Conservation (phyloP, 768 basidiomycete species). For the Amanita pseudoporphyria region DNA sequence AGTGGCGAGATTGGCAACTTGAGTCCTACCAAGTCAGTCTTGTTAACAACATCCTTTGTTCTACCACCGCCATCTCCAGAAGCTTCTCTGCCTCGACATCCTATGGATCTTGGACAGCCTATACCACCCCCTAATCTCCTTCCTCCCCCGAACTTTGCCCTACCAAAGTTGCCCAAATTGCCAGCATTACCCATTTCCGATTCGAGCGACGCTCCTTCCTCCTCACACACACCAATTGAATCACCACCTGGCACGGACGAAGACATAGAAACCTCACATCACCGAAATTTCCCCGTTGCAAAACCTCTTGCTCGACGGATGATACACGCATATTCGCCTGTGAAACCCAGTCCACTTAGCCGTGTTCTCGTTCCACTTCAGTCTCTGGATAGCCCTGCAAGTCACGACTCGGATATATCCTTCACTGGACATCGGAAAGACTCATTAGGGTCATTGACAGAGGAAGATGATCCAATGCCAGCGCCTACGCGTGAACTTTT, state of each 20-base stretch:
- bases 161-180: too few relatives aligned
- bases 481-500: slow-evolving; percentile 12
- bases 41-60: slow-evolving; percentile 63
- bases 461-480: neutral
- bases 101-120: slow-evolving; percentile 7
- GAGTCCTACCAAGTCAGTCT: slow-evolving; percentile 29
- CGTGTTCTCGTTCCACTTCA: slow-evolving; percentile 65
- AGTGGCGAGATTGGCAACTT: slow-evolving; percentile 7
- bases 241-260: neutral
- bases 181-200: too few relatives aligned
- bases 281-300: slow-evolving; percentile 54
- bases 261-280: slow-evolving; percentile 10
- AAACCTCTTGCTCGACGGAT: slow-evolving; percentile 62
- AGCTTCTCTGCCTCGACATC: slow-evolving; percentile 43
- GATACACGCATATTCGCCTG: slow-evolving; percentile 78
- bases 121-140: slow-evolving; percentile 7
- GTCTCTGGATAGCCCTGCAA: slow-evolving; percentile 37
- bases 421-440: slow-evolving; percentile 3
- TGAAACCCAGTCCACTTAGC: slow-evolving; percentile 70
- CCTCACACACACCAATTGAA: too few relatives aligned
- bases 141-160: neutral
- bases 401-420: slow-evolving; percentile 12
- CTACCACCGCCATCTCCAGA: slow-evolving; percentile 72
- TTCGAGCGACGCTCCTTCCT: too few relatives aligned
- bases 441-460: neutral